Percentiles rank a stretch among this genome's conserved stretches.
Evolutionary conservation across 768 basidiomycete genomes (phyloP).

Genomic region (Suillus paluster): DNA sequence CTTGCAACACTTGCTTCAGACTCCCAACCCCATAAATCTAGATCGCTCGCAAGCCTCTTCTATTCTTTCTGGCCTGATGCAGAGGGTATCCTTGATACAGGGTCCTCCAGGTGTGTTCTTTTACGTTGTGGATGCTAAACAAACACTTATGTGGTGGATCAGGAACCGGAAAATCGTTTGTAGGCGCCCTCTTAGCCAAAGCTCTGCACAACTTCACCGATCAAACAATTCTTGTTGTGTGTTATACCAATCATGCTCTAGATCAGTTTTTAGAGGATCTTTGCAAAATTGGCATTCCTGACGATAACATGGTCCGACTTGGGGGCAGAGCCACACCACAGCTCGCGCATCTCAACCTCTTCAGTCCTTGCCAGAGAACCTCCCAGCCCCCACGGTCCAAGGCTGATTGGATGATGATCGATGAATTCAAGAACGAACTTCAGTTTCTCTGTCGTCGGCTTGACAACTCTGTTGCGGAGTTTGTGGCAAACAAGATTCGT

Average conservation of each 20-base stretch:
- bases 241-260: conserved; percentile 69
- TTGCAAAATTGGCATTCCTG: conserved; percentile 57
- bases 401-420: conserved; percentile 44
- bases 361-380: conserved; percentile 35
- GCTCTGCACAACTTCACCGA: conserved; percentile 48
- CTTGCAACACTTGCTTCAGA: conserved; percentile 39
- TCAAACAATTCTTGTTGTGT: conserved; percentile 59
- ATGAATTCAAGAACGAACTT: conserved; percentile 33
- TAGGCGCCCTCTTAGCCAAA: conserved; percentile 63
- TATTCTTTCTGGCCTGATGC: conserved; percentile 53
- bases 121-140: background rate
- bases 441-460: conserved; percentile 18
- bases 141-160: background rate
- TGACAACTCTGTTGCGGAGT: conserved; percentile 31
- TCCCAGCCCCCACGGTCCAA: conserved; percentile 22
- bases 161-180: conserved; percentile 73
- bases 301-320: conserved; percentile 50
- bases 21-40: conserved; percentile 43
- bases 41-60: conserved; percentile 49
- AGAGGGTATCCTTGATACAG: conserved; percentile 60
- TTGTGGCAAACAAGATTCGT: conserved; percentile 17
- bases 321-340: conserved; percentile 52
- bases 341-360: conserved; percentile 48
- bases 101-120: conserved; percentile 60
- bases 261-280: conserved; percentile 65